Evolutionary conservation across 306 rosid species (phyloP), one percentile per base, ranked within the genome.

Genomic region (Albizia julibrissin): DNA sequence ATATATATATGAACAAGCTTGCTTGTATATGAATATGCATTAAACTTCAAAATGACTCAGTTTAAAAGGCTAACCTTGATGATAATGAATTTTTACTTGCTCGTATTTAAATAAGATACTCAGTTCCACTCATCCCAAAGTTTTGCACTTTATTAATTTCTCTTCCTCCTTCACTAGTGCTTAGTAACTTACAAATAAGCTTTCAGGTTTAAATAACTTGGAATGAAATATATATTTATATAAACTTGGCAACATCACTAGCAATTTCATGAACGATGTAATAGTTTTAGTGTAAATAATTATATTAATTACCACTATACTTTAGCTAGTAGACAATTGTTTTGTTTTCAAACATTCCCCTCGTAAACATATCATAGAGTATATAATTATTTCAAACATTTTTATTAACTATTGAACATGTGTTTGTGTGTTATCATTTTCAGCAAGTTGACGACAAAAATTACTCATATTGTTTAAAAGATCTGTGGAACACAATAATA

Each of bases 71-170:
- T 65, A 54, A 50, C 44, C 78, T 68, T 31, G 42, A 67, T 82
- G 88, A 85, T 74, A 85, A 82, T 75, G 86, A 85, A 74, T 85
- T 82, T 74, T 78, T 6, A 74, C 88, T 85, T 85, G 8, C 78
- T 74, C 59, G 3, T 77, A 82, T 85, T 78, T 81, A 78, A 58
- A 59, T 67, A 78, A 82, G 85, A 82, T 79, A 78, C 40, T 29
- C 29, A 85, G 88, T 81, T 81, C 78, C 88, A 81, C 72, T 85
- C 88, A 78, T 46, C 8, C 64, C 14, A 7, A 85, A 85, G 74
- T 77, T 73, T 8, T 33, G 12, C 69, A 58, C 79, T 58, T 58
- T 58, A 58, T 75, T 34, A 12, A 13, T 64, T 21, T 14, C 42
- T 78, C 21, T 27, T 22, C 68, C 24, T 77, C 69, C 42, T 5